Base-by-base conservation (phyloP, 768 basidiomycete genomes). In the Lyophyllum semitale region DNA sequence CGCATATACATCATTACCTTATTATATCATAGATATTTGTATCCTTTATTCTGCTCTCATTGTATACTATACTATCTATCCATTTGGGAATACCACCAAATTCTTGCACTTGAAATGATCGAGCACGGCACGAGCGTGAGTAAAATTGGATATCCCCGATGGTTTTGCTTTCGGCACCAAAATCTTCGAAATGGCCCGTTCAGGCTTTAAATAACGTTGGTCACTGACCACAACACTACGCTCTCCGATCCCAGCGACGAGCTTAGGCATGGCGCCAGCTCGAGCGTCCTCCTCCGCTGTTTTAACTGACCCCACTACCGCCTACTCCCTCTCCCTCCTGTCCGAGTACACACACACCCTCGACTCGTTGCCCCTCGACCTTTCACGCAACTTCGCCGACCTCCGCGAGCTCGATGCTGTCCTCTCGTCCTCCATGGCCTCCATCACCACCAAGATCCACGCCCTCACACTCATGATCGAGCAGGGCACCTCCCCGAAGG, bases 361-460 rank as follows among this genome's bases (percentile, higher is more conserved):
- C 70, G 95, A 97, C 76, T 83, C 94, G 20, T 84, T 98, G 53
- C 96, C 96, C 55, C 81, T 91, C 59, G 94, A 97, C 73, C 87
- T 99, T 71, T 96, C 96, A 12, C 87, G 93, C 71, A 88, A 87
- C 72, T 92, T 97, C 71, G 92, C 90, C 11, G 97, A 99, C 80
- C 85, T 99, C 51, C 91, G 95, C 60, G 97, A 99, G 75, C 91
- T 99, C 73, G 97, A 98, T 71, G 97, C 96, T 54, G 97, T 99
- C 55, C 84, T 99, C 62, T 95, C 94, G 62, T 79, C 90, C 41
- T 93, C 93, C 58, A 89, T 96, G 72, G 70, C 84, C 60, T 78
- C 83, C 61, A 89, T 99, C 67, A 93, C 90, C 54, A 63, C 79
- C 42, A 93, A 93, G 72, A 88, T 98, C 60, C 80, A 83, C 54